A percentile compares a stretch with the other conserved stretches of the same genome.
phyloP scores from a whole-genome alignment of 495 filamentous ascomycete genomes.

The Cenococcum geophilum region DNA sequence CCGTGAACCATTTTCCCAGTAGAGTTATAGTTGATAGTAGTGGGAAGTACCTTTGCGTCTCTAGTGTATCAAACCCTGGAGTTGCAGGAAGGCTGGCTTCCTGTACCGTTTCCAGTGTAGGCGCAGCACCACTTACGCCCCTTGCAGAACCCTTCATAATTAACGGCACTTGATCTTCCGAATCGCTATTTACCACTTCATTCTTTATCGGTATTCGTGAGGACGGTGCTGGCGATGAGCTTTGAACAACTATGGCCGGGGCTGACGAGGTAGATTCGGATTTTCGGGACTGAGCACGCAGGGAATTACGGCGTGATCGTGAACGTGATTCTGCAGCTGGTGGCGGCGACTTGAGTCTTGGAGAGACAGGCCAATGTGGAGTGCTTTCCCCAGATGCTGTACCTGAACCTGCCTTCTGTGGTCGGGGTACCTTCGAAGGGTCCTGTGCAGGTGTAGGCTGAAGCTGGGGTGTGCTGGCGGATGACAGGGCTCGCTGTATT shows the following conservation, averaged over 20 bases:
- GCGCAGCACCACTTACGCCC: constrained; percentile 57
- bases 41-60: constrained; percentile 18
- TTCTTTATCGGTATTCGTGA: constrained; percentile 39
- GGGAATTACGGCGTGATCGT: constrained; percentile 36
- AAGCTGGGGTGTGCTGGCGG: constrained; percentile 54
- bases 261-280: constrained; percentile 24
- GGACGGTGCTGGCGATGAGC: constrained; percentile 45
- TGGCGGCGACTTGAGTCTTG: constrained; percentile 62
- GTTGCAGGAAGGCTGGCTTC: constrained; percentile 80
- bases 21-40: not conserved
- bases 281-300: constrained; percentile 34
- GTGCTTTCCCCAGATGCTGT: constrained; percentile 43
- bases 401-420: constrained; percentile 51
- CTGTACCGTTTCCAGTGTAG: constrained; percentile 84
- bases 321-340: constrained; percentile 43
- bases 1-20: not conserved
- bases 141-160: constrained; percentile 61
- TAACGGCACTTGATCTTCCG: constrained; percentile 48
- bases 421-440: constrained; percentile 52
- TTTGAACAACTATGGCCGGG: constrained; percentile 52
- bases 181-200: constrained; percentile 35
- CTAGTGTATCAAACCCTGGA: constrained; percentile 45
- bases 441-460: constrained; percentile 51
- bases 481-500: constrained; percentile 58
- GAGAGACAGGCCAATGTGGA: constrained; percentile 63